Conservation (phyloP, 257 asterid genomes). For the Fraxinus excelsior region DNA sequence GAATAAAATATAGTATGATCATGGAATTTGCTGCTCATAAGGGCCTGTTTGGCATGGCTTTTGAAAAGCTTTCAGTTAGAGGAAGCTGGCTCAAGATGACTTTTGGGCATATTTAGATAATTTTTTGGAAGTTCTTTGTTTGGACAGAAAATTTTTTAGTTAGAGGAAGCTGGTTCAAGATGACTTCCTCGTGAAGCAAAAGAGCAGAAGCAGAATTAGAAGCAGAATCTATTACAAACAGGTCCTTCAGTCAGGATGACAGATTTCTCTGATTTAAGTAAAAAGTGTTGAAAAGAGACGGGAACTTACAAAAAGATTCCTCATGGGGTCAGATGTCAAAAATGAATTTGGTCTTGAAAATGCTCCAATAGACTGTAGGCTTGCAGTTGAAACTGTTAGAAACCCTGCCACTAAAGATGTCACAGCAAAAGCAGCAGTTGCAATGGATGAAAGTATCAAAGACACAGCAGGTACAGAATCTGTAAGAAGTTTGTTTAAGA, state of each 20-base stretch:
- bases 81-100: too few species aligned
- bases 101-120: too few species aligned
- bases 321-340: constrained; percentile 63
- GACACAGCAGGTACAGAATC: constrained; percentile 76
- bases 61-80: too few species aligned
- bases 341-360: constrained; percentile 54
- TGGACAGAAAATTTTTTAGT: too few species aligned
- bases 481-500: constrained; percentile 30
- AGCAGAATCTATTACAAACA: too few species aligned
- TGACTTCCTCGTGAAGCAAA: too few species aligned
- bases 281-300: constrained; percentile 14
- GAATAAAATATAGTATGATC: background rate
- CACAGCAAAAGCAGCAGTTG: constrained; percentile 66
- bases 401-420: constrained; percentile 70
- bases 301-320: constrained; percentile 75
- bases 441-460: constrained; percentile 58
- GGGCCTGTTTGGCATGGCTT: too few species aligned
- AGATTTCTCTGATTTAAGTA: background rate
- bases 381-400: constrained; percentile 77
- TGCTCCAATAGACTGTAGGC: constrained; percentile 72
- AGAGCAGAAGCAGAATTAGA: too few species aligned
- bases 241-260: background rate
- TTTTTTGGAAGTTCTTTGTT: too few species aligned
- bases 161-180: too few species aligned
- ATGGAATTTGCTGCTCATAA: background rate